Evolutionary conservation across 768 basidiomycete species (phyloP).

Genomic region (Gloeopeniophorella convolvens): DNA sequence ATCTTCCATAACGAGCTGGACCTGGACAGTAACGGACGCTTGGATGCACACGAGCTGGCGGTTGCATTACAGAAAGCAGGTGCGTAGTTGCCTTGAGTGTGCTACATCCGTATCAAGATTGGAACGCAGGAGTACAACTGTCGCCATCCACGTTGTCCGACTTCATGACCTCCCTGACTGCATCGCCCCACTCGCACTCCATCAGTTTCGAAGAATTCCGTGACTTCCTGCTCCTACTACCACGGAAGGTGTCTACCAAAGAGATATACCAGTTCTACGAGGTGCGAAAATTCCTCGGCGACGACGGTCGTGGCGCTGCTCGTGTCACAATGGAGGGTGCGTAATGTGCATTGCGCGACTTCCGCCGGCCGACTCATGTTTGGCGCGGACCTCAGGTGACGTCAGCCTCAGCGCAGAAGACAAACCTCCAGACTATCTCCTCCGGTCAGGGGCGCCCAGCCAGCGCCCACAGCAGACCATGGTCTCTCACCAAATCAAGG

Average conservation of each 20-base stretch:
- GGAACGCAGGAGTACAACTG: conserved; percentile 57
- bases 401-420: conserved; percentile 75
- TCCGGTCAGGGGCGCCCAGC: conserved; percentile 1
- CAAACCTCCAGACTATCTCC: conserved; percentile 37
- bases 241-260: conserved; percentile 68
- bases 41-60: conserved; percentile 60
- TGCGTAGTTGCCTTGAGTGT: conserved; percentile 23
- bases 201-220: conserved; percentile 84
- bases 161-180: conserved; percentile 73
- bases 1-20: conserved; percentile 90
- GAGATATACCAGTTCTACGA: conserved; percentile 87
- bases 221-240: conserved; percentile 82
- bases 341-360: conserved; percentile 10
- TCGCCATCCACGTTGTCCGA: conserved; percentile 66
- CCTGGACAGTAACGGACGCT: conserved; percentile 77
- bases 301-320: conserved; percentile 72
- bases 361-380: conserved; percentile 3
- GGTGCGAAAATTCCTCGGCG: conserved; percentile 57
- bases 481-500: conserved; percentile 27
- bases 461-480: not conserved
- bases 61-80: conserved; percentile 68
- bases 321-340: conserved; percentile 87
- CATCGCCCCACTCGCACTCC: conserved; percentile 58
- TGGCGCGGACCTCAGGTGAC: conserved; percentile 46
- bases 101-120: not conserved